Conservation (phyloP, 2,329 filamentous ascomycete genomes). For the Arthrobotrys conoides region DNA sequence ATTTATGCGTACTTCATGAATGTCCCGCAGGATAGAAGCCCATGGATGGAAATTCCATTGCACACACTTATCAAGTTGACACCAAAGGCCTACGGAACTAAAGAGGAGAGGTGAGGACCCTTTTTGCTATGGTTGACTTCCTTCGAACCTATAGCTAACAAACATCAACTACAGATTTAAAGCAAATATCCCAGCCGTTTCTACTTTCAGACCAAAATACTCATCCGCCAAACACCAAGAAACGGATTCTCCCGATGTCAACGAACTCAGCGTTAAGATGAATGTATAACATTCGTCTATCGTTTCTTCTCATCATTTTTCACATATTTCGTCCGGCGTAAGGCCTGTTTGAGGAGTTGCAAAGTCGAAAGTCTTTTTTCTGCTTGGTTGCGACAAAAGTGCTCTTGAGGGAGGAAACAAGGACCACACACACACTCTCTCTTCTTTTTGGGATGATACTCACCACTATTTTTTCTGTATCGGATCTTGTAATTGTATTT, state of each 20-base stretch:
- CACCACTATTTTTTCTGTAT: slow-evolving; percentile 25
- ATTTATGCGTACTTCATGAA: slow-evolving; percentile 99
- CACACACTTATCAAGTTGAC: slow-evolving; percentile 98
- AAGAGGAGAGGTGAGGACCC: slow-evolving; percentile 79
- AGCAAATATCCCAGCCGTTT: slow-evolving; percentile 94
- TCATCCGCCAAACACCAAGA: slow-evolving; percentile 90
- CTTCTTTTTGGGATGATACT: slow-evolving; percentile 27
- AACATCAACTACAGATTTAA: slow-evolving; percentile 68
- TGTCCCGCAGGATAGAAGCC: slow-evolving; percentile 89
- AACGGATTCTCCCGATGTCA: slow-evolving; percentile 53
- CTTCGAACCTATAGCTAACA: slow-evolving; percentile 8
- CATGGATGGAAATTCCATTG: slow-evolving; percentile 98
- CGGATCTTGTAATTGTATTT: slow-evolving; percentile 52
- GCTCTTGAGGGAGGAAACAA: slow-evolving; percentile 14
- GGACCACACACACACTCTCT: slow-evolving; percentile 13
- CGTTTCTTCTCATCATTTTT: slow-evolving; percentile 4
- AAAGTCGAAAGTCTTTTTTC: slow-evolving; percentile 11
- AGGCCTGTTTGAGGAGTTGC: slow-evolving; percentile 18
- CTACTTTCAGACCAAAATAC: slow-evolving; percentile 95
- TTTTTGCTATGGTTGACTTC: not conserved
- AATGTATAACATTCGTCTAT: slow-evolving; percentile 36
- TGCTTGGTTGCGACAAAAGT: slow-evolving; percentile 47
- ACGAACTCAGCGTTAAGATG: slow-evolving; percentile 60
- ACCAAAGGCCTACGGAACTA: slow-evolving; percentile 91
- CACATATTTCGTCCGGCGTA: slow-evolving; percentile 15